Evolutionary conservation across 805 yeast genomes (phyloP).

Genomic region (Barnettozyma californica): DNA sequence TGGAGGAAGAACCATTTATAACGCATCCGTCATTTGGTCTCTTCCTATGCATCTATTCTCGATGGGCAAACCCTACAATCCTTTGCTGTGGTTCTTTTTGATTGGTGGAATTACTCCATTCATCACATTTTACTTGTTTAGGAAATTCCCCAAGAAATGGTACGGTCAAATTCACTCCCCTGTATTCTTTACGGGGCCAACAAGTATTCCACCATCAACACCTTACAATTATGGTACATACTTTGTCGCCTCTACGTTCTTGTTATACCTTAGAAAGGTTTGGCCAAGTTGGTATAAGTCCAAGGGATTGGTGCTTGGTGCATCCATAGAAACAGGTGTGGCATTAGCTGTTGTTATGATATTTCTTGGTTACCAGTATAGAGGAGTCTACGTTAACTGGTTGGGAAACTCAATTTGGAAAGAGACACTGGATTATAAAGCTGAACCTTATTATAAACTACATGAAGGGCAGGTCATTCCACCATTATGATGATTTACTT

Average conservation of each 20-base stretch:
- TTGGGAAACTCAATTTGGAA: slow-evolving; percentile 55
- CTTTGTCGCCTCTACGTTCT: slow-evolving; percentile 38
- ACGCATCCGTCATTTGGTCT: slow-evolving; percentile 50
- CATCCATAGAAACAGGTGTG: slow-evolving; percentile 61
- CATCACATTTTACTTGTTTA: slow-evolving; percentile 29
- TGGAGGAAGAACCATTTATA: slow-evolving; percentile 37
- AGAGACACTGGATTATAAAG: slow-evolving; percentile 32
- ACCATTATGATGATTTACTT: neutral
- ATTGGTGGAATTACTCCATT: slow-evolving; percentile 41
- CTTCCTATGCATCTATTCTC: slow-evolving; percentile 44
- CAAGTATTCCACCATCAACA: slow-evolving; percentile 69
- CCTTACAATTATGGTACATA: slow-evolving; percentile 61
- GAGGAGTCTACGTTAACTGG: slow-evolving; percentile 41
- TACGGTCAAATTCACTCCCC: slow-evolving; percentile 48
- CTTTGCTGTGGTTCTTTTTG: slow-evolving; percentile 50
- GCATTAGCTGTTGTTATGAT: slow-evolving; percentile 54
- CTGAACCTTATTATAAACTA: slow-evolving; percentile 30
- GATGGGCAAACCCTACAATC: slow-evolving; percentile 46
- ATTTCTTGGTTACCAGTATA: slow-evolving; percentile 46
- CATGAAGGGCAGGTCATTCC: slow-evolving; percentile 31
- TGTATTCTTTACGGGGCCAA: slow-evolving; percentile 56
- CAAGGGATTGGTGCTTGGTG: slow-evolving; percentile 54
- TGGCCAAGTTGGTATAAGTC: slow-evolving; percentile 56
- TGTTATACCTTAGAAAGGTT: slow-evolving; percentile 40
- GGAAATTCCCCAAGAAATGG: slow-evolving; percentile 27